Evolutionary conservation across 1,284 basidiomycete species (phyloP).

Genomic region (Ganoderma lucidum): DNA sequence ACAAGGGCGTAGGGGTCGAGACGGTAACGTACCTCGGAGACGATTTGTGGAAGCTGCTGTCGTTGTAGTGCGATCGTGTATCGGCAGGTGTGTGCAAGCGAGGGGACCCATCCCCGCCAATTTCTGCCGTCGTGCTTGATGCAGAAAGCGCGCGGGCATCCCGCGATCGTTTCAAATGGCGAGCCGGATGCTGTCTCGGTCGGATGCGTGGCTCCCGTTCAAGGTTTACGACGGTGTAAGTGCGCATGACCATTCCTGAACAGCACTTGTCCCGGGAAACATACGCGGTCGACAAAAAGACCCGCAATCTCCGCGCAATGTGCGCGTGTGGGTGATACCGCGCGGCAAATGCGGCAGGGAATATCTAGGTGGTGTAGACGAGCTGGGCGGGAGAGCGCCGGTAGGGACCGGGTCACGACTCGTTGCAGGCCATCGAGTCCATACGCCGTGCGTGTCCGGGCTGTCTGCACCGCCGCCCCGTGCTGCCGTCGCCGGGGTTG

Average conservation of each 20-base stretch:
- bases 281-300: neutral
- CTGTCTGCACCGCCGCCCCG: neutral
- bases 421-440: neutral
- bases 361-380: neutral
- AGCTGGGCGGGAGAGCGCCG: neutral
- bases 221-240: neutral
- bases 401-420: neutral
- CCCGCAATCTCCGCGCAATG: neutral
- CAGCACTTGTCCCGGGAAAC: neutral
- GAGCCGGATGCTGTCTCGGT: neutral
- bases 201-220: neutral
- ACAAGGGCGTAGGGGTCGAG: constrained; percentile 94
- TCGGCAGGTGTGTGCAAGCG: constrained; percentile 14
- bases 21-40: constrained; percentile 89
- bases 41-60: constrained; percentile 85
- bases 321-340: neutral
- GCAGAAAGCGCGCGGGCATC: neutral
- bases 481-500: neutral
- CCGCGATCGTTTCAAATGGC: constrained; percentile 2
- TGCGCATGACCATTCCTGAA: neutral
- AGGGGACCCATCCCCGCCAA: neutral
- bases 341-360: neutral
- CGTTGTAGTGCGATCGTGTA: constrained; percentile 54
- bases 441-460: neutral
- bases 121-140: neutral